Evolutionary conservation across 768 basidiomycete genomes (phyloP).

Genomic region (Hortiboletus campestris): DNA sequence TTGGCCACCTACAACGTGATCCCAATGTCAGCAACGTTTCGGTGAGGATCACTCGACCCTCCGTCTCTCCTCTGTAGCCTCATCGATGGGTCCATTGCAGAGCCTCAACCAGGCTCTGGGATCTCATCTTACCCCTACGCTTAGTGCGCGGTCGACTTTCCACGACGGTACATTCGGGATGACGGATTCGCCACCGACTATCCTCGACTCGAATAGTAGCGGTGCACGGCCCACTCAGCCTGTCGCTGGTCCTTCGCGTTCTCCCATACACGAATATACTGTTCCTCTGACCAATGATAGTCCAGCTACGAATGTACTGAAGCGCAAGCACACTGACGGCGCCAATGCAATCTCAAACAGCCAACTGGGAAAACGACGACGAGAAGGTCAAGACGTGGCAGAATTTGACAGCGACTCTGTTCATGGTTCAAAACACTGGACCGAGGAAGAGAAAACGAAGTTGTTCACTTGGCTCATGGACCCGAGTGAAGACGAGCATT

Average conservation of each 20-base stretch:
- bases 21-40: slow-evolving; percentile 56
- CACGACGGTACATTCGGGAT: slow-evolving; percentile 31
- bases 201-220: slow-evolving; percentile 28
- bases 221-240: slow-evolving; percentile 26
- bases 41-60: slow-evolving; percentile 40
- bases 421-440: slow-evolving; percentile 81
- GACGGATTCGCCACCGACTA: slow-evolving; percentile 33
- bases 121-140: slow-evolving; percentile 44
- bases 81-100: slow-evolving; percentile 32
- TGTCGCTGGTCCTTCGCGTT: slow-evolving; percentile 29
- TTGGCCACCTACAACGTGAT: slow-evolving; percentile 59
- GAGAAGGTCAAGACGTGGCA: slow-evolving; percentile 27
- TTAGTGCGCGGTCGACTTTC: slow-evolving; percentile 32
- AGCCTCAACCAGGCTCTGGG: slow-evolving; percentile 63
- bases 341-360: slow-evolving; percentile 14
- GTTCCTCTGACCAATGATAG: slow-evolving; percentile 29
- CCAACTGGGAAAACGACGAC: slow-evolving; percentile 31
- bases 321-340: slow-evolving; percentile 51
- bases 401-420: slow-evolving; percentile 37
- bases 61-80: slow-evolving; percentile 17
- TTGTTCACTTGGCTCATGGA: slow-evolving; percentile 81
- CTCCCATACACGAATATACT: slow-evolving; percentile 34
- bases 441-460: slow-evolving; percentile 77
- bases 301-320: slow-evolving; percentile 20
- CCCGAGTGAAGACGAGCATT: slow-evolving; percentile 67